Conservation (phyloP, 2,329 filamentous ascomycete genomes). For the Diaporthe ampelina region DNA sequence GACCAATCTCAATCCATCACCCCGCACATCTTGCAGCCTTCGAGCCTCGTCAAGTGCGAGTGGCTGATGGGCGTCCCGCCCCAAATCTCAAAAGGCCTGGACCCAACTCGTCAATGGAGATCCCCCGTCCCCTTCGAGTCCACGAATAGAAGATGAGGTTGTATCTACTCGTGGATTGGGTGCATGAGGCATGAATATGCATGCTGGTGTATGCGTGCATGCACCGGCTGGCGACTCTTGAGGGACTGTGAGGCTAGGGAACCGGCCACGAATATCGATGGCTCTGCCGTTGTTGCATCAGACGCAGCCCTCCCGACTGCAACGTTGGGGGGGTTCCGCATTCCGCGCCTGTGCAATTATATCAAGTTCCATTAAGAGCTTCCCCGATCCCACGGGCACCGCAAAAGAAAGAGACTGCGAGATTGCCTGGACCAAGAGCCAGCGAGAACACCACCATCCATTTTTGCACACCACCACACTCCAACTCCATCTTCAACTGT, state of each 20-base stretch:
- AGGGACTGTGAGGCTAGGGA: constrained; percentile 24
- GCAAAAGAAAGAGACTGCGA: constrained; percentile 27
- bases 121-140: neutral
- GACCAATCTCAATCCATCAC: constrained; percentile 20
- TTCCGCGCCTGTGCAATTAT: constrained; percentile 22
- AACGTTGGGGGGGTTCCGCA: constrained; percentile 9
- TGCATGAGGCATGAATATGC: constrained; percentile 31
- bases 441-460: constrained; percentile 7
- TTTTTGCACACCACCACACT: constrained; percentile 6
- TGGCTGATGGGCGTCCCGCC: constrained; percentile 31
- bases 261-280: neutral
- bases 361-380: constrained; percentile 14
- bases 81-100: constrained; percentile 25
- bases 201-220: constrained; percentile 29
- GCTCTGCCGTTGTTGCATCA: constrained; percentile 26
- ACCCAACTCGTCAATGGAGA: constrained; percentile 29
- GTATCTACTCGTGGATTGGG: constrained; percentile 22
- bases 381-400: neutral
- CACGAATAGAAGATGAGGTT: constrained; percentile 16
- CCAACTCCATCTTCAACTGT: neutral
- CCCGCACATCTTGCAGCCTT: constrained; percentile 25
- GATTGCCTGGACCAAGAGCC: constrained; percentile 12
- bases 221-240: constrained; percentile 30
- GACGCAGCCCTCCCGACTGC: constrained; percentile 35
- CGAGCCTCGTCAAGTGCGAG: constrained; percentile 24